These are phyloP conservation scores for Fusarium sp. DNA, from an alignment of 2,329 filamentous ascomycete genomes.

Conservation along the genomic window DNA sequence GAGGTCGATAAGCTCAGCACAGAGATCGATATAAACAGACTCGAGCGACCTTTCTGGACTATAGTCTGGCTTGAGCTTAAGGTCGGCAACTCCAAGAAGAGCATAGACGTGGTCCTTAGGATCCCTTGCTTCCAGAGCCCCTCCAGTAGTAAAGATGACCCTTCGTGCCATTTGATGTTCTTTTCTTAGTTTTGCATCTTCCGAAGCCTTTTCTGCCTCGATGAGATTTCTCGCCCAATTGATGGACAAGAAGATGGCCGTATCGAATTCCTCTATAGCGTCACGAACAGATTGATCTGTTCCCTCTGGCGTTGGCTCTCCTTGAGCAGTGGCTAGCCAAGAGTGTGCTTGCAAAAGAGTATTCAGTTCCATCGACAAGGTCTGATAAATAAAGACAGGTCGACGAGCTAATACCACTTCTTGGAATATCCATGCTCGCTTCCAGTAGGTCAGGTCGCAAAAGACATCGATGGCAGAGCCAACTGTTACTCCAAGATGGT, in stretches of 20 bases:
- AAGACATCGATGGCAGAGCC: neutral
- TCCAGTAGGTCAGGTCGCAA: neutral
- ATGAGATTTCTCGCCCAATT: neutral
- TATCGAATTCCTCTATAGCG: neutral
- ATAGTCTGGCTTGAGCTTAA: conserved; percentile 7
- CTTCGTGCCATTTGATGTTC: neutral
- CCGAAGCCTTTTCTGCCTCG: neutral
- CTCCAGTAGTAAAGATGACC: neutral
- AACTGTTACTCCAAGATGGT: neutral
- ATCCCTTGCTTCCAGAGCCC: neutral
- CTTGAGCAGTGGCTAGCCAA: neutral
- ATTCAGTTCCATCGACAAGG: neutral
- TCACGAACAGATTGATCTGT: neutral
- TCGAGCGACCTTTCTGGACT: neutral
- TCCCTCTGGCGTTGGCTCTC: neutral
- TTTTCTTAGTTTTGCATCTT: neutral
- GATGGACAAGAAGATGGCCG: neutral
- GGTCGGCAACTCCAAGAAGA: neutral
- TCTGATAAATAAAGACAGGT: neutral
- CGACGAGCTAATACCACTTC: neutral
- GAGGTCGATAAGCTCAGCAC: neutral
- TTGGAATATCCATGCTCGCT: conserved; percentile 15
- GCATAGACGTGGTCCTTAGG: conserved; percentile 15
- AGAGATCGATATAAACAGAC: neutral
- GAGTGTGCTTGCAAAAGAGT: neutral